Conservation (phyloP, 257 asterid species). For the Plantago elongata region DNA sequence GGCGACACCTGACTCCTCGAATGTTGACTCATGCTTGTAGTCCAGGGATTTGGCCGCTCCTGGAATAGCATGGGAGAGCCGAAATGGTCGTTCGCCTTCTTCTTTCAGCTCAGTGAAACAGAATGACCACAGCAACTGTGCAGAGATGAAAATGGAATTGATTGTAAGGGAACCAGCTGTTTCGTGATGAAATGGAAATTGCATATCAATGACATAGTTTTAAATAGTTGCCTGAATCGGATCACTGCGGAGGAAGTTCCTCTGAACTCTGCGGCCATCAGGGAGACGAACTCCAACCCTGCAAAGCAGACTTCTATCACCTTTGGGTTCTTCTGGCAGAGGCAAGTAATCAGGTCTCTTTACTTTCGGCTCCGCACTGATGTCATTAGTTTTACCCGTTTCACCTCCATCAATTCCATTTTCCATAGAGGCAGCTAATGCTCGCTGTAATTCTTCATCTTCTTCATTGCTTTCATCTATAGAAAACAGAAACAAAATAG, state of each 20-base stretch:
- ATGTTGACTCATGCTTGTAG: slow-evolving; percentile 36
- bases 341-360: slow-evolving; percentile 64
- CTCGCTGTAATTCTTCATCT: slow-evolving; percentile 65
- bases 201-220: background rate
- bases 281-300: slow-evolving; percentile 93
- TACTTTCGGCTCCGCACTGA: slow-evolving; percentile 34
- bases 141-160: background rate
- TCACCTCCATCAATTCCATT: slow-evolving; percentile 34
- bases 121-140: slow-evolving; percentile 86
- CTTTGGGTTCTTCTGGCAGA: slow-evolving; percentile 85
- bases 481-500: slow-evolving; percentile 19
- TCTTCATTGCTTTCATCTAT: slow-evolving; percentile 50
- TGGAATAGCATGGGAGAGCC: slow-evolving; percentile 72
- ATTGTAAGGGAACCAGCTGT: too few species aligned
- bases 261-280: slow-evolving; percentile 88
- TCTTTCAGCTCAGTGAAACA: slow-evolving; percentile 66
- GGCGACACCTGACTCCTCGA: slow-evolving; percentile 76
- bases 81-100: slow-evolving; percentile 48
- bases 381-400: slow-evolving; percentile 32
- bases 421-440: slow-evolving; percentile 86
- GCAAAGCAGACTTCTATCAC: slow-evolving; percentile 66
- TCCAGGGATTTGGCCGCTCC: slow-evolving; percentile 60
- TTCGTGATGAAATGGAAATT: background rate
- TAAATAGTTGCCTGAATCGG: slow-evolving; percentile 63
- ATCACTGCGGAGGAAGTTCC: slow-evolving; percentile 79